These are phyloP conservation scores for Lipomyces starkeyi DNA, from an alignment of 805 yeast genomes.

Conservation along the genomic window DNA sequence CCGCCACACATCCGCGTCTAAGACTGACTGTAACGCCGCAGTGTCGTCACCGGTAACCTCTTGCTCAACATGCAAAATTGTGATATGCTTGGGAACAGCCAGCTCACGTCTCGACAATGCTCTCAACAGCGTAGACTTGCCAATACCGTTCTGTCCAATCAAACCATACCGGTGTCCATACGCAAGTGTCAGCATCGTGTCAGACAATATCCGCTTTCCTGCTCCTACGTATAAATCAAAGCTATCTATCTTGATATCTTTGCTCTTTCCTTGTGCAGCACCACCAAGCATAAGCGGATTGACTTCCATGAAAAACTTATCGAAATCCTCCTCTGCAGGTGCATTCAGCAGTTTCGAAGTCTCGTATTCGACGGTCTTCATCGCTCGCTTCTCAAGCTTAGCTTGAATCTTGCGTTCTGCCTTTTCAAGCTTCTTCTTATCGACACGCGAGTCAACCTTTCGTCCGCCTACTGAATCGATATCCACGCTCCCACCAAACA, in stretches of 20 bases:
- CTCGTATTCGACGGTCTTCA: constrained; percentile 73
- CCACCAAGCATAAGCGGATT: constrained; percentile 92
- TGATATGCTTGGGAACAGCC: constrained; percentile 91
- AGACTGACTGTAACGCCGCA: constrained; percentile 88
- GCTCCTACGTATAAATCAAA: constrained; percentile 96
- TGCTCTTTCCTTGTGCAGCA: constrained; percentile 64
- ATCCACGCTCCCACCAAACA: constrained; percentile 78
- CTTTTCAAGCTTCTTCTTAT: constrained; percentile 93
- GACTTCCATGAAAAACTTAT: constrained; percentile 91
- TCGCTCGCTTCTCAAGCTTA: constrained; percentile 84
- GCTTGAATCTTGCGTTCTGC: constrained; percentile 98
- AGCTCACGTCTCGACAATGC: constrained; percentile 94
- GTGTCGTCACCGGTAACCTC: constrained; percentile 94
- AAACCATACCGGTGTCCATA: constrained; percentile 96
- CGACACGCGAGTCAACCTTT: constrained; percentile 91
- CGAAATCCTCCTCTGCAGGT: constrained; percentile 71
- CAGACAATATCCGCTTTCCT: constrained; percentile 89
- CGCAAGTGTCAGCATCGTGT: constrained; percentile 83
- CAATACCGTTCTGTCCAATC: constrained; percentile 99
- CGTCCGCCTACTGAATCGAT: constrained; percentile 86
- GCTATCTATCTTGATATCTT: constrained; percentile 90
- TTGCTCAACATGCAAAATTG: constrained; percentile 96
- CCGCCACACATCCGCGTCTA: constrained; percentile 99
- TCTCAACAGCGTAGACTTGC: constrained; percentile 90
- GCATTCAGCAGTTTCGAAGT: constrained; percentile 87